Base-by-base conservation (phyloP, 495 filamentous ascomycete species). In the Tuber indicum region DNA sequence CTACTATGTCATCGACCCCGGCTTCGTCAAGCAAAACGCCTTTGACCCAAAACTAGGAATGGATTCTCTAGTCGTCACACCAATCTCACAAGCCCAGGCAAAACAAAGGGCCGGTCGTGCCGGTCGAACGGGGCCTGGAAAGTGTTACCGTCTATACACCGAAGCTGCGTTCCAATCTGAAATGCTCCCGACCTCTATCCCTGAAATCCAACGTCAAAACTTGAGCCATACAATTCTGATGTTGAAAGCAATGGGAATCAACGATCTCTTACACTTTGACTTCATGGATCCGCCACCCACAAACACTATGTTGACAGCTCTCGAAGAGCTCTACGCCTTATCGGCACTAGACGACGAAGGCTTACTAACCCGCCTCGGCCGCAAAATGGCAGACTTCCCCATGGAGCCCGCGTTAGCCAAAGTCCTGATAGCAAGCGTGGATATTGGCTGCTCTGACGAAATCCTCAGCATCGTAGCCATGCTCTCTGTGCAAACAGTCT, bases 211-310 rank as follows among this genome's bases (percentile, higher is more conserved):
- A 82, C 89, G 96, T 12, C 94, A 97, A 83, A 98, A 98, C 81
- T 85, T 99, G n/a, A 91, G 92, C 0, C 89, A 91, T 75, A 98
- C 96, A 3, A 98, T 99, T 84, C 90, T 99, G 43, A 97, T 98
- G 94, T 88, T 99, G 45, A 99, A 99, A 84, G 96, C 96, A 2
- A 98, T 98, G 95, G 96, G 96, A 5, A 98, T 99, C 83, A 98
- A 98, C 81, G 96, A 99, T 81, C 87, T 99, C 5, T 89, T 99
- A 17, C 93, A 97, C 78, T 99, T 99, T 81, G 95, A 98, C 84
- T 99, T 98, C 81, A 98, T 99, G 94, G 96, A 98, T 81, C 94
- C 95, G 3, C 96, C 96, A 2, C 96, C 96, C 1, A 95, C 94
- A 10, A 98, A 97, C 80, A 98, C 96, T 45, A 98, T 97, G 94